Evolutionary conservation across 257 asterid species (phyloP), one percentile per base, ranked within the genome.

Genomic region (Euphrasia confusa): DNA sequence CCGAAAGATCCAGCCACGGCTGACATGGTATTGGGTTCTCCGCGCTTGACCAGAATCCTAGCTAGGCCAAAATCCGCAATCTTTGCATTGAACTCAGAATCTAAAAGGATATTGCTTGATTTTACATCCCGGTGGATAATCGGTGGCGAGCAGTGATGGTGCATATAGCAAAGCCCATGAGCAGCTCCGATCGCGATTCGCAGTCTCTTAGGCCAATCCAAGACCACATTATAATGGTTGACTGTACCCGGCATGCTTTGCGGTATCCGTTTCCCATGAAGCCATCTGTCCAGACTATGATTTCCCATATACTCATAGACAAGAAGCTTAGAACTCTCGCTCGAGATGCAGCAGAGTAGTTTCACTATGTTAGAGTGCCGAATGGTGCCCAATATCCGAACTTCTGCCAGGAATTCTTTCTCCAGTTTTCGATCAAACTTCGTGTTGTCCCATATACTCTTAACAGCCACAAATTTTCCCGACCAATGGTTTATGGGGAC

Each of bases 301-400:
- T 91, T 88, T 54, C 86, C 90, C 96, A 90, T 75, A 54, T 83
- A 82, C 59, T 90, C 96, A 5, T 88, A 90, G 9, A 90, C 96
- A 0, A 90, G 91, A 48, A 90, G 80, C 75, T 82, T 85, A 1
- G 89, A 77, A 13, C 69, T 71, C 60, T 78, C 82, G 5, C 88
- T 68, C 9, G 84, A 85, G 50, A 90, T 84, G 70, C 93, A 86
- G 72, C 98, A 88, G 48, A 87, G 77, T 4, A 90, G 75, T 64
- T 85, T 85, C 61, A 90, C 98, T 37, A 86, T 88, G 76, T 88
- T 90, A 59, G 82, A 67, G 61, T 90, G 98, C 11, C 94, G 70
- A 56, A 88, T 74, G 0, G 86, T 78, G 58, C 96, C 90, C 44
- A 90, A 72, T 32, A 88, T 85, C 73, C 74, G 67, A 56, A 84